These are phyloP conservation scores for Pleoardoris graminearum DNA, from an alignment of 2,329 filamentous ascomycete genomes.

Conservation along the genomic window DNA sequence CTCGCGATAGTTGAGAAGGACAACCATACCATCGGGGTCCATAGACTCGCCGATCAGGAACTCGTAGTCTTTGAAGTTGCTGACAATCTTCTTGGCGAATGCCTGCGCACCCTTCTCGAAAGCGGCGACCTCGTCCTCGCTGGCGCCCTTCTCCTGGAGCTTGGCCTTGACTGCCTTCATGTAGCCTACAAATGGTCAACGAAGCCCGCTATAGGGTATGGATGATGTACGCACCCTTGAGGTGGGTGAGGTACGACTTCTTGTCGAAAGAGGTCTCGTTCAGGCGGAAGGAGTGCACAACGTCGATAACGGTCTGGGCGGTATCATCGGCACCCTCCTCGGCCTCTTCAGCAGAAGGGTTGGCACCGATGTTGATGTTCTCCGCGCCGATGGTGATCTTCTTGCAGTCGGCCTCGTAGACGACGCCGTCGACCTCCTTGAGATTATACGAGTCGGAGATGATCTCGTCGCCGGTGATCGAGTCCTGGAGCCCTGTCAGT, in stretches of 20 bases:
- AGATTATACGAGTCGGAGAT: slow-evolving; percentile 92
- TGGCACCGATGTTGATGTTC: slow-evolving; percentile 85
- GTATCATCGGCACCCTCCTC: slow-evolving; percentile 74
- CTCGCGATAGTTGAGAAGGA: slow-evolving; percentile 96
- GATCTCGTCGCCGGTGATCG: slow-evolving; percentile 89
- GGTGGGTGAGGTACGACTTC: slow-evolving; percentile 79
- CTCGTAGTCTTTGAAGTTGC: slow-evolving; percentile 94
- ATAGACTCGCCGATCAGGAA: slow-evolving; percentile 91
- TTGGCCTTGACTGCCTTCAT: slow-evolving; percentile 89
- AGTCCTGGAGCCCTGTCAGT: slow-evolving; percentile 64
- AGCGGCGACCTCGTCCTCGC: slow-evolving; percentile 68
- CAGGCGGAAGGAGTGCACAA: slow-evolving; percentile 90
- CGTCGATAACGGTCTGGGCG: slow-evolving; percentile 81
- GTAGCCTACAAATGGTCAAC: slow-evolving; percentile 63
- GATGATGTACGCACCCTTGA: slow-evolving; percentile 68
- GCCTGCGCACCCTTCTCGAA: slow-evolving; percentile 77
- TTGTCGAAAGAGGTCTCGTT: slow-evolving; percentile 80
- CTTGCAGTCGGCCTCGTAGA: slow-evolving; percentile 89
- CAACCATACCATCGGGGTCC: slow-evolving; percentile 91
- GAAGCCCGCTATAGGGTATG: not conserved
- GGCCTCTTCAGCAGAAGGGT: slow-evolving; percentile 91
- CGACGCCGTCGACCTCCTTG: slow-evolving; percentile 75
- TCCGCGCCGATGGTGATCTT: slow-evolving; percentile 83
- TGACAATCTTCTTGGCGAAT: slow-evolving; percentile 81
- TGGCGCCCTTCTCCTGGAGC: slow-evolving; percentile 62